Base-by-base conservation (phyloP, 345 rosid species). In the Noccaea bulbosa region DNA sequence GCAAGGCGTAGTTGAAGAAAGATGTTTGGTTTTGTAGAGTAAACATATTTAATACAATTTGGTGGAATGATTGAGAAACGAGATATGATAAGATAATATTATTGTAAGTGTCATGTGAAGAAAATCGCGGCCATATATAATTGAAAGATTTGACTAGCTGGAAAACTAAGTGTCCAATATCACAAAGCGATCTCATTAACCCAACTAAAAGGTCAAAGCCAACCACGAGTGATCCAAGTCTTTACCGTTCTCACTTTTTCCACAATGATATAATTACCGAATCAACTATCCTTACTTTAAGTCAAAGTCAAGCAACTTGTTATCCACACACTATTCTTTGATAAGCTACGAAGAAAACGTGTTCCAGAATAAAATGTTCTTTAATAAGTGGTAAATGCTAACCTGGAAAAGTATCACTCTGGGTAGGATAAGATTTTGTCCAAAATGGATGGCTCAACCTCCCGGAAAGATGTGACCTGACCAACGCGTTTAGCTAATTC, bases 401-500 rank as follows among this genome's bases (percentile, higher is more conserved):
- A 74, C 78, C 73, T 67, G 50, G 40, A 40, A 73, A 43, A 63
- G 41, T 41, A 43, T 60, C 56, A 67, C 8, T 61, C 73, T 61
- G 27, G 69, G 69, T 12, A 76, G 49, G 75, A 40, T 64, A 55
- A 24, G 67, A 76, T 38, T 57, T 79, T 79, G 10, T 73, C 81
- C 38, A 89, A 77, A 75, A 81, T 71, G 63, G 84, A 79, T 59
- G 80, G 83, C 52, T 81, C 80, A 58, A 89, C 80, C 62, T 83
- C 82, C 72, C 74, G 80, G 65, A 84, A 70, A 11, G 81, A 69
- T 20, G 91, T 49, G 77, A 72, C 72, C 69, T 81, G 89, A 51
- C 80, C 81, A 43, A 87, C 74, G 56, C 73, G 81, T 74, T 80
- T 88, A 34, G 87, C 84, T 81, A 94, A 82, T 68, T 75, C 80